Conservation (phyloP, 768 basidiomycete genomes). For the Serendipita vermifera region DNA sequence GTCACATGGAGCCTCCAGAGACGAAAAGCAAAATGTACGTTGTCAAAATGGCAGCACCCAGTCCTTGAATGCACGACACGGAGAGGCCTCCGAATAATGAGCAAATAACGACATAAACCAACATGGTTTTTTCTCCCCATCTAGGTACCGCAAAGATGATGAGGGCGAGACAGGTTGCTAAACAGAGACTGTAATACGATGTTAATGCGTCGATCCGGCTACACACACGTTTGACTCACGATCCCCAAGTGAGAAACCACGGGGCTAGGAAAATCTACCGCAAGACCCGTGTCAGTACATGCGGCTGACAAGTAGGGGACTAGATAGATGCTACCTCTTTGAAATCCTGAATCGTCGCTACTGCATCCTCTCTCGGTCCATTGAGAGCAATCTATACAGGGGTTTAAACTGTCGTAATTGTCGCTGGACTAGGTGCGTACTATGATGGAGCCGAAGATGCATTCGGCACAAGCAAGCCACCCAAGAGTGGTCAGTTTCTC, state of each 20-base stretch:
- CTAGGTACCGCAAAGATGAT: slow-evolving; percentile 5
- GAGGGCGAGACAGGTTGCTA: too few species aligned
- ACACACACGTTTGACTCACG: too few species aligned
- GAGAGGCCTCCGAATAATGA: slow-evolving; percentile 29
- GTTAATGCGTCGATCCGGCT: neutral
- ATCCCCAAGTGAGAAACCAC: slow-evolving; percentile 10
- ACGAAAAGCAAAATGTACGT: neutral
- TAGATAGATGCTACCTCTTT: too few species aligned
- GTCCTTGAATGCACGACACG: slow-evolving; percentile 28
- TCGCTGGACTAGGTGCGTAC: neutral
- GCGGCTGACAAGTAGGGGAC: too few species aligned
- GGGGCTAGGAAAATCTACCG: slow-evolving; percentile 11
- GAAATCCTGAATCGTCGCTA: neutral
- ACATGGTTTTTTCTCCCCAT: slow-evolving; percentile 9
- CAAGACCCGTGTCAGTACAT: too few species aligned
- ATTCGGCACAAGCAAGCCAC: slow-evolving; percentile 71
- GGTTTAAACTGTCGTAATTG: neutral
- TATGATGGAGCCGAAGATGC: neutral
- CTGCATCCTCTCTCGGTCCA: neutral
- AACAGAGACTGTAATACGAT: too few species aligned
- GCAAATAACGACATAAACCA: slow-evolving; percentile 27
- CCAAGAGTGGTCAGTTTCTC: slow-evolving; percentile 92
- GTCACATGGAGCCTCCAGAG: neutral
- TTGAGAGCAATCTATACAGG: neutral
- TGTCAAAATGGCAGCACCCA: slow-evolving; percentile 32